These are phyloP conservation scores for Candida xiaguanensis DNA, from an alignment of 805 yeast species.

Conservation along the genomic window DNA sequence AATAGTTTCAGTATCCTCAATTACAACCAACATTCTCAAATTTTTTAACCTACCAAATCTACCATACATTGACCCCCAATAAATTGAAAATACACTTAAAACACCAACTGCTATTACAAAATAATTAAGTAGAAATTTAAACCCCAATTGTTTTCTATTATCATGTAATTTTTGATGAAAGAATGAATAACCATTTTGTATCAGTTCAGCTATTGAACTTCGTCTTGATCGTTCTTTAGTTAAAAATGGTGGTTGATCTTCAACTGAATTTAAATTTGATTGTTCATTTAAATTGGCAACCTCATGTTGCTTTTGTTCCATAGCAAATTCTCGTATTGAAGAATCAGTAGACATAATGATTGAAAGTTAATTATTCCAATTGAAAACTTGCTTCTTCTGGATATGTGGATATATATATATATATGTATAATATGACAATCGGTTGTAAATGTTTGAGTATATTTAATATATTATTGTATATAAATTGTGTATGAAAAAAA, in stretches of 20 bases:
- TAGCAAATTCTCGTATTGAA: neutral
- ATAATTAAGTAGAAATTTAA: conserved; percentile 20
- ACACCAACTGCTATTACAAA: conserved; percentile 30
- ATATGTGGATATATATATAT: no score
- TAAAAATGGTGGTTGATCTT: neutral
- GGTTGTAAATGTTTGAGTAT: no score
- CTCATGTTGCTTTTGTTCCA: neutral
- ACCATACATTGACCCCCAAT: conserved; percentile 38
- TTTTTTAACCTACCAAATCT: conserved; percentile 27
- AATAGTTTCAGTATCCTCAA: conserved; percentile 17
- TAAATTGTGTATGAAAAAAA: no score
- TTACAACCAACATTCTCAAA: conserved; percentile 34
- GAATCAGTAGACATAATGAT: neutral
- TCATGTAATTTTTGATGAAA: conserved; percentile 23
- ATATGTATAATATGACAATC: no score
- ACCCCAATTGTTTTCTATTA: conserved; percentile 17
- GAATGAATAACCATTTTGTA: conserved; percentile 21
- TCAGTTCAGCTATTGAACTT: neutral
- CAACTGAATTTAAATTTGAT: neutral
- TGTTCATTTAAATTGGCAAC: neutral
- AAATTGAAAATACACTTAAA: conserved; percentile 32
- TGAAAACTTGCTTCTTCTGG: no score
- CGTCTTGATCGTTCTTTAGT: neutral
- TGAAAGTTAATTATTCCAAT: no score
- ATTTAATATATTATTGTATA: no score